Evolutionary conservation across 164 flowering plant species (phyloP).

Genomic region (Warburgia ugandensis): DNA sequence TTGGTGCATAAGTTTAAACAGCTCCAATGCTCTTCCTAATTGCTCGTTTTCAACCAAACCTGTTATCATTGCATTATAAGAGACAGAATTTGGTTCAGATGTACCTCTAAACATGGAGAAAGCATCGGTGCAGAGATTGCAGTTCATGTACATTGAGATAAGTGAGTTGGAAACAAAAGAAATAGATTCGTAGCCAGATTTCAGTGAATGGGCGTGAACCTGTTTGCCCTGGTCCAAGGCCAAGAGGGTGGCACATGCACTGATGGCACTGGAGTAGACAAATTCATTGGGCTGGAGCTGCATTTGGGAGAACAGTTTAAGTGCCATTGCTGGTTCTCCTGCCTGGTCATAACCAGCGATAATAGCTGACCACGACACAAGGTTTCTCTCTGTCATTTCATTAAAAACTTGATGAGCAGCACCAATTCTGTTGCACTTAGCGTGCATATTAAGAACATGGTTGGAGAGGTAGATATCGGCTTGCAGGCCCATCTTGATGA

Average conservation of each 20-base stretch:
- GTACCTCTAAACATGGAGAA: slow-evolving; percentile 17
- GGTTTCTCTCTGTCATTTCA: slow-evolving; percentile 53
- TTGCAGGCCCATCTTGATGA: slow-evolving; percentile 32
- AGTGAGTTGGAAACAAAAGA: slow-evolving; percentile 66
- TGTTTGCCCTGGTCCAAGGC: slow-evolving; percentile 35
- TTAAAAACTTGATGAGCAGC: slow-evolving; percentile 45
- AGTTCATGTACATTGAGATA: slow-evolving; percentile 59
- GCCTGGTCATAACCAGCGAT: slow-evolving; percentile 63
- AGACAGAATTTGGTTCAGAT: slow-evolving; percentile 25
- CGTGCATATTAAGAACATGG: slow-evolving; percentile 63
- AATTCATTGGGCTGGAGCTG: slow-evolving; percentile 48
- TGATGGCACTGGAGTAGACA: slow-evolving; percentile 43
- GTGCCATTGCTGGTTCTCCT: slow-evolving; percentile 30
- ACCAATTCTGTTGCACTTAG: slow-evolving; percentile 38
- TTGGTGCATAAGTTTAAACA: slow-evolving; percentile 33
- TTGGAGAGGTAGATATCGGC: slow-evolving; percentile 37
- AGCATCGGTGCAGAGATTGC: slow-evolving; percentile 40
- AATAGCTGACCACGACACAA: slow-evolving; percentile 75
- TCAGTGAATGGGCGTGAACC: slow-evolving; percentile 46
- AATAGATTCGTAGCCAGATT: slow-evolving; percentile 28
- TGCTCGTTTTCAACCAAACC: slow-evolving; percentile 49
- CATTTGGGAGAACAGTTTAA: slow-evolving; percentile 34
- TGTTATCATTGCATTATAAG: slow-evolving; percentile 50
- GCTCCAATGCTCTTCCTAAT: slow-evolving; percentile 33
- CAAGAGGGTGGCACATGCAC: slow-evolving; percentile 42